A percentile compares a stretch with the other conserved stretches of the same genome.
Conservation (phyloP, 495 filamentous ascomycete genomes). For the Penicillium bialowiezense region DNA sequence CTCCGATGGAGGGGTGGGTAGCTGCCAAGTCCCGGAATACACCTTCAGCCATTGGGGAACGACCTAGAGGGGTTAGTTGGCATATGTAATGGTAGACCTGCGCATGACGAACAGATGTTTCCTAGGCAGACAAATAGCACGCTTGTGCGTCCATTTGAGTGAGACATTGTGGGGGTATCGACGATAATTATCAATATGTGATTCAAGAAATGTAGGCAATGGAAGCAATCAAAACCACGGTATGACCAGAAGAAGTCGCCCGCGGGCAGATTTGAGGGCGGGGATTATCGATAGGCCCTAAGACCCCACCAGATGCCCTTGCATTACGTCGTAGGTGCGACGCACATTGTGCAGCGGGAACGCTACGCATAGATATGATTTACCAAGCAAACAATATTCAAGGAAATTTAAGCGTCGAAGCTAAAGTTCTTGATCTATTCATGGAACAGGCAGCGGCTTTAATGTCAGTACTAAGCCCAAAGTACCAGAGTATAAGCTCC, state of each 20-base stretch:
- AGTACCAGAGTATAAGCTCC: no score
- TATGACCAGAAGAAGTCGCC: no score
- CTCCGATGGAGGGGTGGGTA: constrained; percentile 55
- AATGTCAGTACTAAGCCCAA: not conserved
- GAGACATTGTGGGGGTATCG: constrained; percentile 12
- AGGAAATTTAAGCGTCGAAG: not conserved
- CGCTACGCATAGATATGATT: no score
- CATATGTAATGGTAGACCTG: not conserved
- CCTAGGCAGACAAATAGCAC: constrained; percentile 96
- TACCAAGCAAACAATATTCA: no score
- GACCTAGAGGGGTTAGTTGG: constrained; percentile 32
- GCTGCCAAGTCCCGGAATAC: constrained; percentile 75
- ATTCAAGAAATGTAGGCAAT: not conserved
- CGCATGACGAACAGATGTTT: constrained; percentile 73
- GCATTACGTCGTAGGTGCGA: not conserved
- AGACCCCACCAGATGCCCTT: not conserved
- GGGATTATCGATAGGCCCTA: constrained; percentile 15
- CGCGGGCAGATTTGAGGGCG: no score
- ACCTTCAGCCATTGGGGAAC: constrained; percentile 93
- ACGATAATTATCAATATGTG: no score
- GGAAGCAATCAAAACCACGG: no score
- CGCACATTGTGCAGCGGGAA: not conserved
- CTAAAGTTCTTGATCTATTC: not conserved
- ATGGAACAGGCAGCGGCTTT: constrained; percentile 2
- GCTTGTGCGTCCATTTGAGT: constrained; percentile 46